Percentiles rank a stretch among this genome's conserved stretches.
Conservation (phyloP, 1,284 basidiomycete genomes). For the Bjerkandera adusta region DNA sequence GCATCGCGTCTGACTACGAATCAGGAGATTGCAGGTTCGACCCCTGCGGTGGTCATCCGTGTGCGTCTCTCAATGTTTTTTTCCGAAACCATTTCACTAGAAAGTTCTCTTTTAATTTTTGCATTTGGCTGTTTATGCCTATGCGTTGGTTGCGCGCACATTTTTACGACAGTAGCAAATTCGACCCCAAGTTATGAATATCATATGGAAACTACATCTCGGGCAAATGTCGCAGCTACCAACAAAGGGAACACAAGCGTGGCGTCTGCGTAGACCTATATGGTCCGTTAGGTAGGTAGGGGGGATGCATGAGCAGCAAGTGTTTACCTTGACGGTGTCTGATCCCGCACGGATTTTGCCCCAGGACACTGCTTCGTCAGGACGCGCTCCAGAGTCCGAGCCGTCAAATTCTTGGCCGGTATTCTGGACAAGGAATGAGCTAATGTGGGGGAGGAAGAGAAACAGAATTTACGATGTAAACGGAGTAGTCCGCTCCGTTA, state of each 20-base stretch:
- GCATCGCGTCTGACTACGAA: constrained; percentile 82
- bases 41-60: constrained; percentile 46
- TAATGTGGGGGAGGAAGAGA: not conserved
- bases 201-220: too few species aligned
- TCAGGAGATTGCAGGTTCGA: constrained; percentile 54
- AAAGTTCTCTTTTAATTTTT: too few species aligned
- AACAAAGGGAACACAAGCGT: constrained; percentile 75
- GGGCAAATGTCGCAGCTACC: constrained; percentile 69
- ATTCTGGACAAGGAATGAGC: constrained; percentile 52
- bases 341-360: constrained; percentile 94
- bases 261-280: constrained; percentile 55
- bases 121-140: too few species aligned
- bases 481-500: constrained; percentile 97
- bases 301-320: not conserved
- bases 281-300: not conserved
- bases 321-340: constrained; percentile 83
- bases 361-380: constrained; percentile 99
- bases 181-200: too few species aligned
- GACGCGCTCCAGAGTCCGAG: constrained; percentile 94
- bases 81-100: too few species aligned
- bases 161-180: too few species aligned
- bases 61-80: too few species aligned
- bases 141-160: too few species aligned
- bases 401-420: constrained; percentile 99
- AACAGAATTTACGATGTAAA: constrained; percentile 77